Conservation (phyloP, 495 filamentous ascomycete genomes). For the Bombardia bombarda region DNA sequence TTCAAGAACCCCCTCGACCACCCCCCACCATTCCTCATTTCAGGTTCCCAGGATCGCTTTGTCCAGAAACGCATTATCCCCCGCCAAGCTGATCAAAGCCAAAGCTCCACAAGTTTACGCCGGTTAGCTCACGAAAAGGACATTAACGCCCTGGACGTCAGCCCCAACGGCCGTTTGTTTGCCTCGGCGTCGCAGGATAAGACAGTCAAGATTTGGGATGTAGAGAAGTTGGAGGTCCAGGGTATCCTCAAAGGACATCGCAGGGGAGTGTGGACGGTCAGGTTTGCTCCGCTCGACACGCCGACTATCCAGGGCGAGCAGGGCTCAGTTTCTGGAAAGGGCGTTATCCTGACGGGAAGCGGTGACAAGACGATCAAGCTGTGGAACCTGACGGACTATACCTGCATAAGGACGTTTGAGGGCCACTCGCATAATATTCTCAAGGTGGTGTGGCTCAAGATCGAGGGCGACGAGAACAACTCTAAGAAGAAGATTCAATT, state of each 20-base stretch:
- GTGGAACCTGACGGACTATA: conserved; percentile 90
- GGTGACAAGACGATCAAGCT: conserved; percentile 95
- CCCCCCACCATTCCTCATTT: conserved; percentile 76
- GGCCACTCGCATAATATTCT: conserved; percentile 93
- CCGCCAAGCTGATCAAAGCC: conserved; percentile 29
- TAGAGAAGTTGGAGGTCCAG: conserved; percentile 76
- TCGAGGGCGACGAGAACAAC: conserved; percentile 39
- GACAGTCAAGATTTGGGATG: conserved; percentile 92
- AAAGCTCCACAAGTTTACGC: conserved; percentile 55
- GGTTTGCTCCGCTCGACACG: conserved; percentile 72
- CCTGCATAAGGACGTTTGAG: conserved; percentile 87
- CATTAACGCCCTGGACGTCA: conserved; percentile 88
- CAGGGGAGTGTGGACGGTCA: conserved; percentile 90
- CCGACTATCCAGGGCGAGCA: conserved; percentile 64
- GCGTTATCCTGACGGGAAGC: conserved; percentile 76
- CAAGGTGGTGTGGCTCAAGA: conserved; percentile 83
- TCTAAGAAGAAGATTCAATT: conserved; percentile 53
- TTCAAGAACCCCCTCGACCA: conserved; percentile 60
- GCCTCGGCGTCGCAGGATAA: conserved; percentile 95
- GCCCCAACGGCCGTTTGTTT: conserved; percentile 61
- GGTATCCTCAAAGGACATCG: conserved; percentile 88
- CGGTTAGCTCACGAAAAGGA: conserved; percentile 97
- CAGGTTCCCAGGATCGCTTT: conserved; percentile 89
- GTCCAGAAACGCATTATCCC: conserved; percentile 83
- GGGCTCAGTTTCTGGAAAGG: conserved; percentile 57